Percentiles rank a stretch among this genome's conserved stretches.
Evolutionary conservation across 2,329 filamentous ascomycete species (phyloP).

Genomic region (Aspergillus carbonarius): DNA sequence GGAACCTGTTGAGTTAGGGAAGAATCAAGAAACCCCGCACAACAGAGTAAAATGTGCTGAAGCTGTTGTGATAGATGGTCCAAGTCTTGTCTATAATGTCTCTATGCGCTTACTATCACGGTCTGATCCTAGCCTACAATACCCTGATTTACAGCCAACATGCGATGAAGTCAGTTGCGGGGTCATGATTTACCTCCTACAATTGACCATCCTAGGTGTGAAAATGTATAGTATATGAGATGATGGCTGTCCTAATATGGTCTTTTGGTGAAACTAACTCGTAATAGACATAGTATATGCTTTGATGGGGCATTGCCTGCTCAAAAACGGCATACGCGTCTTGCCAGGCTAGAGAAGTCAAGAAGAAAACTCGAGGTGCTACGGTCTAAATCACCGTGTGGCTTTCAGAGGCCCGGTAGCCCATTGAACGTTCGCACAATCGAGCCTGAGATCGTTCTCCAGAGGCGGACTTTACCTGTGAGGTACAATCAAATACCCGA

Average conservation of each 20-base stretch:
- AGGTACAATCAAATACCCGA: slow-evolving; percentile 46
- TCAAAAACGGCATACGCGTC: slow-evolving; percentile 62
- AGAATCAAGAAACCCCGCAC: background rate
- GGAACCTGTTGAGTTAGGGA: slow-evolving; percentile 25
- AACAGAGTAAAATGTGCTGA: slow-evolving; percentile 16
- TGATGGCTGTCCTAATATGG: slow-evolving; percentile 10
- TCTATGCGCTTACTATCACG: slow-evolving; percentile 57
- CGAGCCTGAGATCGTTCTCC: slow-evolving; percentile 27
- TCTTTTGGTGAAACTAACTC: slow-evolving; percentile 9
- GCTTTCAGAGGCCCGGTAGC: slow-evolving; percentile 23
- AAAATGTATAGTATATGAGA: slow-evolving; percentile 65
- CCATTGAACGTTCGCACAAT: slow-evolving; percentile 5
- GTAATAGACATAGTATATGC: slow-evolving; percentile 64
- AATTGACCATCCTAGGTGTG: slow-evolving; percentile 56
- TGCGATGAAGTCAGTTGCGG: slow-evolving; percentile 63
- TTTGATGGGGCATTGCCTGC: slow-evolving; percentile 81
- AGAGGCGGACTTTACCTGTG: slow-evolving; percentile 23
- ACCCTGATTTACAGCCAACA: slow-evolving; percentile 56
- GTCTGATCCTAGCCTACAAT: slow-evolving; percentile 41
- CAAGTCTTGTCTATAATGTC: slow-evolving; percentile 73
- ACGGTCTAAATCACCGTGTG: slow-evolving; percentile 38
- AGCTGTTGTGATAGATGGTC: slow-evolving; percentile 68
- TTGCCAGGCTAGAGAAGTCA: slow-evolving; percentile 59
- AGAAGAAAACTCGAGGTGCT: slow-evolving; percentile 57
- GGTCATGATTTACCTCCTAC: slow-evolving; percentile 62